Evolutionary conservation across 768 basidiomycete species (phyloP).

Genomic region (Paxillus ammoniavirescens): DNA sequence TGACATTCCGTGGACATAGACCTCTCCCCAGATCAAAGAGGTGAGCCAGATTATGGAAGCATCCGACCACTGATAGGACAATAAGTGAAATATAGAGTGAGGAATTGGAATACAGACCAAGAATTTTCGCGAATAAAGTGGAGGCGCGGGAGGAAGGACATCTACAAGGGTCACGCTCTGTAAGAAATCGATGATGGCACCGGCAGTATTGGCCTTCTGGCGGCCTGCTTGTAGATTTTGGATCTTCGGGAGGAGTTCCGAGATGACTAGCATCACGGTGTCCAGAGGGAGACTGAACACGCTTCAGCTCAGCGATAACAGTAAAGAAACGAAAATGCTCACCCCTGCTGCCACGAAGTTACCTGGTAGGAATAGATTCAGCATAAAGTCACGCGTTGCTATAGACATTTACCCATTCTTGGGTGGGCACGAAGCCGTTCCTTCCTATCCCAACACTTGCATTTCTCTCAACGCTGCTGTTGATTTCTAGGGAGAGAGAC

Average conservation of each 20-base stretch:
- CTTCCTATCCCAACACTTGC: conserved; percentile 74
- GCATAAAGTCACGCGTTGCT: not conserved
- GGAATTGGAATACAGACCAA: conserved; percentile 45
- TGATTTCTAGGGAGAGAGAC: conserved; percentile 51
- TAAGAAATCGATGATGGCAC: conserved; percentile 73
- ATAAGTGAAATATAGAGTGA: not conserved
- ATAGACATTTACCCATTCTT: conserved; percentile 78
- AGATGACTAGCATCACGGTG: conserved; percentile 81
- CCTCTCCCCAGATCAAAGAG: conserved; percentile 92
- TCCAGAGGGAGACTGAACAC: conserved; percentile 78
- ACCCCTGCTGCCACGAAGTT: conserved; percentile 97
- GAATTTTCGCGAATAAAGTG: conserved; percentile 71
- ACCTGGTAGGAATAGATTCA: conserved; percentile 45
- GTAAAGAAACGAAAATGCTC: conserved; percentile 14
- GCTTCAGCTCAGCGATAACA: conserved; percentile 8
- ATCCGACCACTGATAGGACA: conserved; percentile 74
- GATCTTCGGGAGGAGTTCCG: conserved; percentile 83
- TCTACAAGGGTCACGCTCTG: conserved; percentile 65
- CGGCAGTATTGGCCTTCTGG: conserved; percentile 59
- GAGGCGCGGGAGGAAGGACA: conserved; percentile 70
- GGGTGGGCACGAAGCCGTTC: conserved; percentile 92
- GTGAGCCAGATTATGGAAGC: conserved; percentile 91
- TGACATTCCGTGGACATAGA: conserved; percentile 88
- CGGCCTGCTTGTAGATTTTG: conserved; percentile 75
- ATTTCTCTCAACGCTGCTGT: conserved; percentile 57